Percentiles rank a stretch among this genome's conserved stretches.
phyloP scores from a whole-genome alignment of 202 grass and related monocot genomes.

The Dendrocalamus latiflorus region DNA sequence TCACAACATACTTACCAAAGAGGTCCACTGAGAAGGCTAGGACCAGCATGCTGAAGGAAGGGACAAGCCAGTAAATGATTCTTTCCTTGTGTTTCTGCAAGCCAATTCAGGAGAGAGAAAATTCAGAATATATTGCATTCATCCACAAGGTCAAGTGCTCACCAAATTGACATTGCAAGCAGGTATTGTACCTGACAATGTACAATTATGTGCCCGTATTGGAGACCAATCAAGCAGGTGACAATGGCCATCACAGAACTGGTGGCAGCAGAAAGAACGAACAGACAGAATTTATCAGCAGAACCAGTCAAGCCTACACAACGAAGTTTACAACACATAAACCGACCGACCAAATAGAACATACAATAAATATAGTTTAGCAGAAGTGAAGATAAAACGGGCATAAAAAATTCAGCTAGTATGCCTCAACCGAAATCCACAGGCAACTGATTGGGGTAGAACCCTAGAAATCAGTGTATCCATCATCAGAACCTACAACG shows the following conservation, averaged over 20 bases:
- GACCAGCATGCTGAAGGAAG: conserved; percentile 66
- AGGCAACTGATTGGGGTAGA: no score
- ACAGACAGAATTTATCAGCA: not conserved
- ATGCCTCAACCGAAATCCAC: no score
- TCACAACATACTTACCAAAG: conserved; percentile 41
- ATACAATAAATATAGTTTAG: no score
- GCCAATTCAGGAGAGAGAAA: no score
- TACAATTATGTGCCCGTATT: conserved; percentile 82
- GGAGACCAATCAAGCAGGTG: conserved; percentile 87
- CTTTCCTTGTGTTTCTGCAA: conserved; percentile 75
- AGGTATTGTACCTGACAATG: conserved; percentile 60
- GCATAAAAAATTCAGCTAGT: no score
- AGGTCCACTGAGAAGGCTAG: conserved; percentile 57
- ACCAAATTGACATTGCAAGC: not conserved
- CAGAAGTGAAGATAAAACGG: no score
- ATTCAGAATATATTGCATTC: no score
- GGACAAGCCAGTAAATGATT: conserved; percentile 59
- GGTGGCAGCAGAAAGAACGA: conserved; percentile 11
- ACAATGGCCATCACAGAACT: conserved; percentile 89
- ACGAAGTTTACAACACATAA: no score
- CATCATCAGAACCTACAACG: no score
- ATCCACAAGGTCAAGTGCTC: not conserved
- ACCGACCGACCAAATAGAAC: no score
- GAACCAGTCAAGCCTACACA: no score
- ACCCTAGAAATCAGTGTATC: no score